Conservation (phyloP, 1,284 basidiomycete genomes). For the Ustilago tritici region DNA sequence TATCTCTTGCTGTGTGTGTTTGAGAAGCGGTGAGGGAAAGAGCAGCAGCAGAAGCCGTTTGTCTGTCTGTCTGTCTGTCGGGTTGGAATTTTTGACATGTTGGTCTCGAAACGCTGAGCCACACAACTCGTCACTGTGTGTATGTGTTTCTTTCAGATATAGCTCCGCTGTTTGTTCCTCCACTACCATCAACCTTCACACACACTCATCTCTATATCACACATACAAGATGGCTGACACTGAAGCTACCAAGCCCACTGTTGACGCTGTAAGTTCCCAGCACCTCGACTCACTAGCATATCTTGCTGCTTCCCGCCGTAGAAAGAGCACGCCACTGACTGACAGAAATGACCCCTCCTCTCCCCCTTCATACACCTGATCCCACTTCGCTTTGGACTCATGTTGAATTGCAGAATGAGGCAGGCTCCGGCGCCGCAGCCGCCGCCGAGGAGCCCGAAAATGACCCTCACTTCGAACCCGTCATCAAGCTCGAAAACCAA, state of each 20-base stretch:
- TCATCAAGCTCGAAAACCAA: constrained; percentile 95
- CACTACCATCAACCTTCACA: constrained; percentile 21
- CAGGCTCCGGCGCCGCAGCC: constrained; percentile 26
- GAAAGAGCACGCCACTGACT: background rate
- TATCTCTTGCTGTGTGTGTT: constrained; percentile 2
- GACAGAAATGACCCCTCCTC: background rate
- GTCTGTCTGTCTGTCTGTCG: constrained; percentile 6
- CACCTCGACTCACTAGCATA: background rate
- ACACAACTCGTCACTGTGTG: background rate
- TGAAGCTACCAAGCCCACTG: constrained; percentile 55
- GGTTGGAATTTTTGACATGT: constrained; percentile 24
- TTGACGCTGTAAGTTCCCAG: constrained; percentile 46
- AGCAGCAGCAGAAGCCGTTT: background rate
- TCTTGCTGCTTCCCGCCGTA: background rate
- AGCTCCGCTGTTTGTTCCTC: background rate
- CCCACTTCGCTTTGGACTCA: too few species aligned
- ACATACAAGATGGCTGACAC: constrained; percentile 46
- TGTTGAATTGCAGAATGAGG: constrained; percentile 23
- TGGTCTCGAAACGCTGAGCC: constrained; percentile 8
- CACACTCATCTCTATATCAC: background rate
- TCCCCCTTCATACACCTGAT: background rate
- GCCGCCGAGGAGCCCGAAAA: constrained; percentile 80
- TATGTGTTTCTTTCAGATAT: background rate
- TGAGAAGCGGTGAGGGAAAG: too few species aligned
- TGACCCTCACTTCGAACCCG: constrained; percentile 94